These are phyloP conservation scores for Pholiota molesta DNA, from an alignment of 768 basidiomycete species.

Conservation along the genomic window DNA sequence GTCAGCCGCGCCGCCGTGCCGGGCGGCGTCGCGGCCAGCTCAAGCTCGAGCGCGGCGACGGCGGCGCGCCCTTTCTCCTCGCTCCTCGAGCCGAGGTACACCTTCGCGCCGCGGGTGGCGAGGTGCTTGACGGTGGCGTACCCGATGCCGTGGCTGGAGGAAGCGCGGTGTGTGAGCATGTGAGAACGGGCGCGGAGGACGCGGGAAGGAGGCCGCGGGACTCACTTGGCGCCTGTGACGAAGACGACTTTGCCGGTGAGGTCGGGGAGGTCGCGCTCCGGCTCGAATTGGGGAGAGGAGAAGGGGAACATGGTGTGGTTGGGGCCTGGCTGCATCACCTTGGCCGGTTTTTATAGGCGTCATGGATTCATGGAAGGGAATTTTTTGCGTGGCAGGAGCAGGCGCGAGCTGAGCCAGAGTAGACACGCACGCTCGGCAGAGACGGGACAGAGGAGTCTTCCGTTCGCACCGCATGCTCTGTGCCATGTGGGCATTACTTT, in stretches of 20 bases:
- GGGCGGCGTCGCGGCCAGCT: no score
- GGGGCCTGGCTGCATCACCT: no score
- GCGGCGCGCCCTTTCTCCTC: slow-evolving; percentile 45
- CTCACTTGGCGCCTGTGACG: slow-evolving; percentile 58
- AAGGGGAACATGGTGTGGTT: not conserved
- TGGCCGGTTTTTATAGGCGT: no score
- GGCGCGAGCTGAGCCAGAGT: no score
- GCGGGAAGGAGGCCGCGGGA: not conserved
- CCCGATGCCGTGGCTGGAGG: slow-evolving; percentile 35
- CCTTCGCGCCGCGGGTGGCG: slow-evolving; percentile 51
- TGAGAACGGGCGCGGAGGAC: not conserved
- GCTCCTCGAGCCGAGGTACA: slow-evolving; percentile 54
- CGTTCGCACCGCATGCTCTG: no score
- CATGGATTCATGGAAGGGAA: no score
- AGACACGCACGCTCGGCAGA: no score
- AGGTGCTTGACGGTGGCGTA: slow-evolving; percentile 51
- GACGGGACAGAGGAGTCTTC: no score
- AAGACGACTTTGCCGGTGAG: slow-evolving; percentile 48
- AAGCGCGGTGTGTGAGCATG: no score
- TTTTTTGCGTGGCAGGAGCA: no score
- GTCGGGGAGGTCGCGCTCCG: slow-evolving; percentile 39
- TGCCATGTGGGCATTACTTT: no score
- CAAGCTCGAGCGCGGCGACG: slow-evolving; percentile 41
- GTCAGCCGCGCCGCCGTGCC: no score
- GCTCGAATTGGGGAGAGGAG: slow-evolving; percentile 24